Percentiles rank a stretch among this genome's conserved stretches.
Conservation (phyloP, 331 rosid genomes). For the Quercus phellos region DNA sequence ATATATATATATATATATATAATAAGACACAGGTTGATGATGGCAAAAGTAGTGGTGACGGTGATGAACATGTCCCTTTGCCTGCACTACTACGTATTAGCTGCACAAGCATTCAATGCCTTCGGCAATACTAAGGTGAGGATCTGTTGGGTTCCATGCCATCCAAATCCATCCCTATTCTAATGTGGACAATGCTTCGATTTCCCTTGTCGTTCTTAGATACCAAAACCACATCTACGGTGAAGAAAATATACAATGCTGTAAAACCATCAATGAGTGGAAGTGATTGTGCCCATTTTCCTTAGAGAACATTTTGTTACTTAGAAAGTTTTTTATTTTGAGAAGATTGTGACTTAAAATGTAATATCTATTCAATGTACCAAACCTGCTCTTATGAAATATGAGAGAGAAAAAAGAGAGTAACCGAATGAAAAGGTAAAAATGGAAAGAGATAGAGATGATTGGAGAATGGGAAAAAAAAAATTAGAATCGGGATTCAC, state of each 20-base stretch:
- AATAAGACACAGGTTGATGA: not conserved
- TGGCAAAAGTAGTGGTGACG: conserved; percentile 13
- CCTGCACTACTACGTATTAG: conserved; percentile 11
- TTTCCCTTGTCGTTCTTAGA: not conserved
- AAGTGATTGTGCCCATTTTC: too few species aligned
- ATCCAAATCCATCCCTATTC: not conserved
- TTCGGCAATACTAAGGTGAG: conserved; percentile 34
- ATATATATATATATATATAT: too few species aligned
- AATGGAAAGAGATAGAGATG: too few species aligned
- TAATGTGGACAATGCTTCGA: not conserved
- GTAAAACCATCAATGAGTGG: not conserved
- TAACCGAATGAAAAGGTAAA: too few species aligned
- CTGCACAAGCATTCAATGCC: conserved; percentile 38
- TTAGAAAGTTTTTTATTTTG: too few species aligned
- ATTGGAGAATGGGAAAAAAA: too few species aligned
- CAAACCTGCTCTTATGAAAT: too few species aligned
- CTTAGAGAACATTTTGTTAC: too few species aligned
- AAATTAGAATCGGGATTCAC: too few species aligned
- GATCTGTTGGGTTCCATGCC: conserved; percentile 1
- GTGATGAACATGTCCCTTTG: conserved; percentile 29
- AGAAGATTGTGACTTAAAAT: too few species aligned
- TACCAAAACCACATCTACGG: not conserved
- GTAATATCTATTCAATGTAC: too few species aligned
- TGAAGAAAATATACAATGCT: not conserved
- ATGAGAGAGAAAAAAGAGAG: too few species aligned